Evolutionary conservation across 2,329 filamentous ascomycete genomes (phyloP).

Genomic region (Aureobasidium vineae): DNA sequence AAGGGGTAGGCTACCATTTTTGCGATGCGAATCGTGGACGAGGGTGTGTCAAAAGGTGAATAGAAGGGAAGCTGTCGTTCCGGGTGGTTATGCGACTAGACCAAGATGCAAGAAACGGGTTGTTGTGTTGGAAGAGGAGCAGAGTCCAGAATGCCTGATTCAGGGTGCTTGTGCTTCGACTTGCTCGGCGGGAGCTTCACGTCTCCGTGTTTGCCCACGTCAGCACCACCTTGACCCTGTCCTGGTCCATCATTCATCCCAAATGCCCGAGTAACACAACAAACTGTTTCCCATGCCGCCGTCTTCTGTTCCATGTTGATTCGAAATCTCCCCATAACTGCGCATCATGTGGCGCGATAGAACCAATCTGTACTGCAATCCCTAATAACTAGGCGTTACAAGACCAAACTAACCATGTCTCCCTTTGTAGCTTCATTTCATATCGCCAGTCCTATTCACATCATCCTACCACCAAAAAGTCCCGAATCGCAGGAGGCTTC

Average conservation of each 20-base stretch:
- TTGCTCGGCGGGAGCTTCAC: background rate
- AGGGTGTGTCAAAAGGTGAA: background rate
- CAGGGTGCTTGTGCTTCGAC: background rate
- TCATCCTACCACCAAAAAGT: conserved; percentile 77
- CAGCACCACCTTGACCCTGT: conserved; percentile 9
- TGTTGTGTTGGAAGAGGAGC: background rate
- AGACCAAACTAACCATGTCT: conserved; percentile 19
- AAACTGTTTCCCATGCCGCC: background rate
- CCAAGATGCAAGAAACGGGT: background rate
- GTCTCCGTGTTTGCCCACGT: conserved; percentile 9
- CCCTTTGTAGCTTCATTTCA: conserved; percentile 76
- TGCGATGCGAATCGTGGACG: conserved; percentile 17
- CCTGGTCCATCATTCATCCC: background rate
- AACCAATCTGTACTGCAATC: conserved; percentile 76
- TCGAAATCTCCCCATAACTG: background rate
- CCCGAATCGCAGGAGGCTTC: conserved; percentile 56
- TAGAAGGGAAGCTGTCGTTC: background rate
- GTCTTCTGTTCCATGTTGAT: conserved; percentile 10
- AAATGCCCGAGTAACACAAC: background rate
- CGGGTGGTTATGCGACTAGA: background rate
- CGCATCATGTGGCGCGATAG: conserved; percentile 76
- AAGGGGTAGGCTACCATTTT: conserved; percentile 33
- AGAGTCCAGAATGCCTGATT: conserved; percentile 15
- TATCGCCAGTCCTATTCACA: conserved; percentile 98
- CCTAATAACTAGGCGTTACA: conserved; percentile 17